Base-by-base conservation (phyloP, 2,329 filamentous ascomycete species). In the Botrytis fabae region DNA sequence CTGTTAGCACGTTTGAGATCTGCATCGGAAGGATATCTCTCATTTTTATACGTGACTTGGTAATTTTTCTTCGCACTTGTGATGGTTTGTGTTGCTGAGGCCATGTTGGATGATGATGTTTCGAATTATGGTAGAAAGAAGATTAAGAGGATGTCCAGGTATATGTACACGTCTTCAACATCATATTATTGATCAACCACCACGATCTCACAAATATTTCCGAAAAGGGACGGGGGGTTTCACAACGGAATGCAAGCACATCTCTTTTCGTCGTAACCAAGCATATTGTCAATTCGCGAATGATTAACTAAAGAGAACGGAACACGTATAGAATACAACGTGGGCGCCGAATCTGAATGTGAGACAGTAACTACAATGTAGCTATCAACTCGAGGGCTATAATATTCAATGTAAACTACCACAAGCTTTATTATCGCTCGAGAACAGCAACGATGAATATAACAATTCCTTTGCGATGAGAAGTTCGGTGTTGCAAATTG, bases 11-110 rank as follows among this genome's bases (percentile, higher is more conserved):
- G 63, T 5, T 32, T 69, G n/a, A 72, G 18, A 42, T 51, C 51
- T 28, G 63, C 28, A 38, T 61, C 54, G 18, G 63, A 35, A 61
- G 70, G 64, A 35, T 46, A 32, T 69, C 12, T 32, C 25, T 65
- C 51, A 35, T 6, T 22, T n/a, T 18, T 20, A 25, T 8, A 38
- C 18, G 69, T 42, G 8, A 60, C 42, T 20, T 28, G 54, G 28
- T 35, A 40, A 32, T 44, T 20, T 20, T 46, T n/a, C 14, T 4
- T 35, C 38, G 4, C 18, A 46, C 1, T 18, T 6, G 32, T 46
- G 28, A 61, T 61, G 12, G n/a, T 25, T 69, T 35, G 28, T 46
- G 12, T 44, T 35, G 22, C 12, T 7, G 1, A 12, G 25, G 38
- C 48, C 10, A 42, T 51, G 38, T 40, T 42, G 4, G 42, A 42